phyloP scores from a whole-genome alignment of 2,329 filamentous ascomycete genomes.

The Fusarium sacchari region DNA sequence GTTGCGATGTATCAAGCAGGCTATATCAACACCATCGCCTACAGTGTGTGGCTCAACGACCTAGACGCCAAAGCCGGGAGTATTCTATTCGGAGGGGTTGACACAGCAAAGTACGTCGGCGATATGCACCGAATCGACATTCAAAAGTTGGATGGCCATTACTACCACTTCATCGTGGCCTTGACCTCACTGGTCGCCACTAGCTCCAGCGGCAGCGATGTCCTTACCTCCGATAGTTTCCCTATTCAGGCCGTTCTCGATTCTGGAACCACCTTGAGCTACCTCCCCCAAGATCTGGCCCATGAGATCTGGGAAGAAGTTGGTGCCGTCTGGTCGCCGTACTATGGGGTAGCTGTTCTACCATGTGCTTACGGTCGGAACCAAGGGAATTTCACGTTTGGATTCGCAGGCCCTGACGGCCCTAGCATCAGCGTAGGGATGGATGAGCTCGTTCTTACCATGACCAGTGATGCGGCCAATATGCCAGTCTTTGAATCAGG shows the following conservation, averaged over 20 bases:
- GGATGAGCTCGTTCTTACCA: slow-evolving; percentile 65
- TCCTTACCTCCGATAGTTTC: slow-evolving; percentile 53
- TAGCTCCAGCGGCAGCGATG: slow-evolving; percentile 61
- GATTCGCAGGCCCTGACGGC: slow-evolving; percentile 59
- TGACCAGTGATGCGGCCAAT: slow-evolving; percentile 47
- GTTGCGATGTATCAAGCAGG: slow-evolving; percentile 70
- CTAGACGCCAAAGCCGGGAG: slow-evolving; percentile 70
- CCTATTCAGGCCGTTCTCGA: slow-evolving; percentile 75
- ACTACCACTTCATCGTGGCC: slow-evolving; percentile 59
- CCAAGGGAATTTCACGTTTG: slow-evolving; percentile 63
- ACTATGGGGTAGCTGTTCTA: slow-evolving; percentile 55
- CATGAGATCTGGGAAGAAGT: slow-evolving; percentile 63
- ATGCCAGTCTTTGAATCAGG: slow-evolving; percentile 52
- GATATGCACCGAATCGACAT: slow-evolving; percentile 70
- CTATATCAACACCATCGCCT: slow-evolving; percentile 73
- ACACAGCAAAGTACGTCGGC: slow-evolving; percentile 77
- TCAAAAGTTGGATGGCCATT: slow-evolving; percentile 51
- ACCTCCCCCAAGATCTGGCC: slow-evolving; percentile 71
- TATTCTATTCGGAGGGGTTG: slow-evolving; percentile 84
- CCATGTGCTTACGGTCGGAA: slow-evolving; percentile 60
- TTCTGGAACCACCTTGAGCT: slow-evolving; percentile 78
- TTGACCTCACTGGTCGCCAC: slow-evolving; percentile 59
- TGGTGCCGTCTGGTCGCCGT: slow-evolving; percentile 58
- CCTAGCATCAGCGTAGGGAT: slow-evolving; percentile 63
- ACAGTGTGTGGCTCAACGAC: slow-evolving; percentile 75